Evolutionary conservation across 2,329 filamentous ascomycete genomes (phyloP).

Genomic region (Colletotrichum navitas): DNA sequence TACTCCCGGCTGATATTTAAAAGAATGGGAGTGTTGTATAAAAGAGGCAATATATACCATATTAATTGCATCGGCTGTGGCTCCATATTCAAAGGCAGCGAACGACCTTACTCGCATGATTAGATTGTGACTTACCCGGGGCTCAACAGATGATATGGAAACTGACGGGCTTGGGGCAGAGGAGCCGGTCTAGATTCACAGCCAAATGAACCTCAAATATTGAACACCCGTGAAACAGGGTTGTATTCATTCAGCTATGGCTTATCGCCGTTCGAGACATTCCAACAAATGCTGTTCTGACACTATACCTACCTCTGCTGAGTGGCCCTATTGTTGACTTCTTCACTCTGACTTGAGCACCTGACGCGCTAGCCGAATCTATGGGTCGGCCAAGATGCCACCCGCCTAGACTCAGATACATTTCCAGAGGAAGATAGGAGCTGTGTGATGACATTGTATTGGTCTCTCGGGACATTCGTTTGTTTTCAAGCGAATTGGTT

Average conservation of each 20-base stretch:
- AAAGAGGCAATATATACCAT: no score
- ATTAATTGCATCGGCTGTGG: neutral
- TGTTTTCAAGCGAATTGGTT: neutral
- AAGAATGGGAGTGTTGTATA: rapidly evolving
- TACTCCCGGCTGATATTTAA: neutral
- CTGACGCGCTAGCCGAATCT: neutral
- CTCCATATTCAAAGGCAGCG: neutral
- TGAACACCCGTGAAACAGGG: neutral
- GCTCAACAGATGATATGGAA: neutral
- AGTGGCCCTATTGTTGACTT: no score
- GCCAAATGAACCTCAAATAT: neutral
- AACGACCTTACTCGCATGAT: neutral
- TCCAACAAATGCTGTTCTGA: no score
- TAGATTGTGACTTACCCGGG: neutral
- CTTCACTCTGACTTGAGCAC: no score
- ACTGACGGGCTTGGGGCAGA: no score
- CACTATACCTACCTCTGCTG: no score
- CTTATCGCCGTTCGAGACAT: neutral
- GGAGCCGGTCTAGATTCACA: neutral
- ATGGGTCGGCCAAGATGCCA: neutral
- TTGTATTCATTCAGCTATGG: neutral
- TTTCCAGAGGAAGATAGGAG: rapidly evolving
- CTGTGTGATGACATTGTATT: neutral
- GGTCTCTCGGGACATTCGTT: neutral
- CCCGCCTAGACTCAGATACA: neutral